phyloP scores from a whole-genome alignment of 495 filamentous ascomycete genomes.

The Penicillium nucicola region DNA sequence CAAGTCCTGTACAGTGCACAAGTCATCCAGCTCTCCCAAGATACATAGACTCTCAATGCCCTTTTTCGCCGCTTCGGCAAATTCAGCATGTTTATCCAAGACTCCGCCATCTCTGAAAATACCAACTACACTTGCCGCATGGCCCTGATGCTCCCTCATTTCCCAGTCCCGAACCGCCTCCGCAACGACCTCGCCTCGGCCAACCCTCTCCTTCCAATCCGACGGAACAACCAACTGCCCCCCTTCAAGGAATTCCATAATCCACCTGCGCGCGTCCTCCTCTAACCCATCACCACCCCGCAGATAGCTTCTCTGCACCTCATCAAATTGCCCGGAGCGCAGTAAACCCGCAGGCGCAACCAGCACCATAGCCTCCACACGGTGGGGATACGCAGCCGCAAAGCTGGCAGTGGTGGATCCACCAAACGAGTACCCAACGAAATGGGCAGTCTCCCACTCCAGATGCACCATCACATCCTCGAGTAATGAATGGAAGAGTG shows the following conservation, averaged over 20 bases:
- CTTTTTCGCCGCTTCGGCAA: constrained; percentile 25
- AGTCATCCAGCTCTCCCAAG: constrained; percentile 39
- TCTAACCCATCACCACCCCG: constrained; percentile 25
- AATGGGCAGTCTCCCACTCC: constrained; percentile 27
- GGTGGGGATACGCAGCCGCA: constrained; percentile 17
- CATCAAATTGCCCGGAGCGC: constrained; percentile 10
- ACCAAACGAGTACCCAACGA: constrained; percentile 39
- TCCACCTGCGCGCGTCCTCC: constrained; percentile 27
- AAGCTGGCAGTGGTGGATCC: constrained; percentile 29
- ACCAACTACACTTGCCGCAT: constrained; percentile 38
- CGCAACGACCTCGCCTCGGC: constrained; percentile 38
- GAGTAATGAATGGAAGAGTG: constrained; percentile 27
- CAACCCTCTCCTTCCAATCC: constrained; percentile 43
- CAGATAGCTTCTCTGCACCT: constrained; percentile 19
- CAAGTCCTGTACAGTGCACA: constrained; percentile 32
- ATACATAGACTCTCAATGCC: constrained; percentile 27
- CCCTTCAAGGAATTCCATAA: constrained; percentile 35
- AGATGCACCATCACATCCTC: constrained; percentile 21
- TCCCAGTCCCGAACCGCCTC: constrained; percentile 46
- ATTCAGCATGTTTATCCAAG: constrained; percentile 35
- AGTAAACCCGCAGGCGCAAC: constrained; percentile 37
- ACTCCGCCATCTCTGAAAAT: constrained; percentile 42
- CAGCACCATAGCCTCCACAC: constrained; percentile 27
- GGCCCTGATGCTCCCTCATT: constrained; percentile 37
- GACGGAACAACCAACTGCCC: constrained; percentile 32